phyloP scores from a whole-genome alignment of 78 protist genomes.

The Dictyostelium brefeldianum region DNA sequence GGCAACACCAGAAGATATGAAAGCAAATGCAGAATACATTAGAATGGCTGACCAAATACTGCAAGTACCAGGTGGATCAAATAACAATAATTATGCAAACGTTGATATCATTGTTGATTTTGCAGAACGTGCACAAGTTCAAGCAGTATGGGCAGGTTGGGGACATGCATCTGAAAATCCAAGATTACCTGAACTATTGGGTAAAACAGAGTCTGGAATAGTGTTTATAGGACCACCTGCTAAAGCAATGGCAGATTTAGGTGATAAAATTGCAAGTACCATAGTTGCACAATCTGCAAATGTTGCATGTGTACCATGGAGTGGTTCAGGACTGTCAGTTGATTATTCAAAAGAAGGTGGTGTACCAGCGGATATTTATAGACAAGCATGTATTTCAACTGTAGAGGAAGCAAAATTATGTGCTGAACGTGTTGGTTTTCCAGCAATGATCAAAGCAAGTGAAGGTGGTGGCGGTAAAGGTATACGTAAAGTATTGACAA shows the following conservation, averaged over 20 bases:
- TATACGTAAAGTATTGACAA: constrained; percentile 73
- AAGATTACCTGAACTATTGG: constrained; percentile 90
- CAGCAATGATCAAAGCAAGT: constrained; percentile 95
- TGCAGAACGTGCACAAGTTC: constrained; percentile 86
- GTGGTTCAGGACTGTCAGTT: constrained; percentile 86
- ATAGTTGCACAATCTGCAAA: constrained; percentile 97
- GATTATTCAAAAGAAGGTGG: constrained; percentile 33
- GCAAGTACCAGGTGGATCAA: constrained; percentile 97
- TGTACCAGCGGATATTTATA: constrained; percentile 32
- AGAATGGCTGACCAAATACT: constrained; percentile 95
- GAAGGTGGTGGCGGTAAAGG: constrained; percentile 97
- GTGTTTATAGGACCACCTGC: constrained; percentile 94
- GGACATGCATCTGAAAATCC: constrained; percentile 99
- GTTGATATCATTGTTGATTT: constrained; percentile 96
- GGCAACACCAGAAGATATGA: constrained; percentile 98
- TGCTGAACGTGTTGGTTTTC: constrained; percentile 92
- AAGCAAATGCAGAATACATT: constrained; percentile 97
- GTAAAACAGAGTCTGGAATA: constrained; percentile 42
- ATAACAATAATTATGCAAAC: constrained; percentile 98
- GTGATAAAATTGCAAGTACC: constrained; percentile 98
- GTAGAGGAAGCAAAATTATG: constrained; percentile 61
- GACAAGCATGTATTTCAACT: constrained; percentile 78
- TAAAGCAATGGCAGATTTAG: constrained; percentile 90
- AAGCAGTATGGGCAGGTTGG: constrained; percentile 99
- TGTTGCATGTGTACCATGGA: constrained; percentile 97